These are phyloP conservation scores for Penicillium sp. DNA, from an alignment of 2,329 filamentous ascomycete genomes.

Conservation along the genomic window DNA sequence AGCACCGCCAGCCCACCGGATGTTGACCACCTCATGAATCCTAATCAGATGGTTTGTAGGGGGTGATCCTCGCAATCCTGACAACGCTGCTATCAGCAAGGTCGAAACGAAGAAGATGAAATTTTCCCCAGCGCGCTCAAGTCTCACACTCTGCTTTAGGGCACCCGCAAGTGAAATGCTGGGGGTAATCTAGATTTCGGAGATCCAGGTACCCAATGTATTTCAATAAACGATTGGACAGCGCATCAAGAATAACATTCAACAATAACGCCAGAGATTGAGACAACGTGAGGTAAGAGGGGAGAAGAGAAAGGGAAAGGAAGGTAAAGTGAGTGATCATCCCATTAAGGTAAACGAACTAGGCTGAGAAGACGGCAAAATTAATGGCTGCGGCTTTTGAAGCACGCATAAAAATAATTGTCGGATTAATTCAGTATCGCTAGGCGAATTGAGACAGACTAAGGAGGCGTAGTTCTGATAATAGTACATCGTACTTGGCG, in stretches of 20 bases:
- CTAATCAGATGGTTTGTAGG: constrained; percentile 1
- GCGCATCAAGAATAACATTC: constrained; percentile 4
- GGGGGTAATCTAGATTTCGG: background rate
- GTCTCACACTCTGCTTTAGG: background rate
- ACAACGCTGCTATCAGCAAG: background rate
- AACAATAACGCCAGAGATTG: constrained; percentile 1
- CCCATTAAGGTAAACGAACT: background rate
- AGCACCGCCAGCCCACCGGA: constrained; percentile 29
- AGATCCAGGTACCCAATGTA: constrained; percentile 1
- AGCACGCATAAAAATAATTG: constrained; percentile 6
- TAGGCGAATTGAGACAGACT: constrained; percentile 3
- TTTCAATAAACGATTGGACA: constrained; percentile 11
- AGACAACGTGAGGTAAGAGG: constrained; percentile 2
- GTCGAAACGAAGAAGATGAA: background rate
- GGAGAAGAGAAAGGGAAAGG: constrained; percentile 1
- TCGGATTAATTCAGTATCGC: background rate
- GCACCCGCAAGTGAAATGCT: background rate
- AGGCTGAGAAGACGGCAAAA: background rate
- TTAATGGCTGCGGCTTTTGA: constrained; percentile 2
- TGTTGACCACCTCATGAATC: constrained; percentile 32
- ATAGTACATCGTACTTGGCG: background rate
- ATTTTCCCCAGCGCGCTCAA: background rate
- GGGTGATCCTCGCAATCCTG: background rate
- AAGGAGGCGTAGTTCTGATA: constrained; percentile 4
- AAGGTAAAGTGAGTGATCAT: constrained; percentile 1